Base-by-base conservation (phyloP, 257 asterid species). In the Perilla frutescens region DNA sequence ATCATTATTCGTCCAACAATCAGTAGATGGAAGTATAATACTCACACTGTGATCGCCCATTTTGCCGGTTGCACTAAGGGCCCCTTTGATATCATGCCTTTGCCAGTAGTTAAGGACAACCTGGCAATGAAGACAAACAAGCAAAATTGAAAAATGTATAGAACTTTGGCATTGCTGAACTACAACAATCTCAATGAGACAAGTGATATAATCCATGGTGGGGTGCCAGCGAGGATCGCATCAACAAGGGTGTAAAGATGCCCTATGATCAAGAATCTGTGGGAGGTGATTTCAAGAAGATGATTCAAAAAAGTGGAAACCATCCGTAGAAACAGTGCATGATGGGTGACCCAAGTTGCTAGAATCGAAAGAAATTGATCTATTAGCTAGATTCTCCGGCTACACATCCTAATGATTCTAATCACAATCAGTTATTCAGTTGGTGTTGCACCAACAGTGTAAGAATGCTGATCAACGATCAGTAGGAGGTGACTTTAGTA, bases 31-130 rank as follows among this genome's bases (percentile, higher is more conserved):
- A 73, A 64, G 34, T 29, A 71, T 44, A 60, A 74, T 20, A 80
- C 96, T 86, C 88, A 94, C 99, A 60, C 89, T 91, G 72, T 84
- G 87, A 82, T 95, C 98, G 4, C 83, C 87, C 96, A 95, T 86
- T 87, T 87, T 89, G 87, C 87, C 83, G 83, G 86, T 80, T 31
- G 90, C 84, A 77, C 80, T 75, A 48, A 95, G 76, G 62, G 96
- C 96, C 71, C 97, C 97, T 82, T 84, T 92, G 70, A 92, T 80
- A 87, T 95, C 98, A 80, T 84, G 90, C 74, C 99, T 84, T 79
- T 61, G 92, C 97, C 98, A 95, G 86, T 80, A 85, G 77, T 65
- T 84, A 55, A 79, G 84, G 84, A 90, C 88, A 69, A 87, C 87
- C 99, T 95, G 90, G 84, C 66, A 66, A 79, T 44, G 70, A 58